Percentiles rank a stretch among this genome's conserved stretches.
phyloP scores from a whole-genome alignment of 768 basidiomycete genomes.

The Kwoniella heveanensis region DNA sequence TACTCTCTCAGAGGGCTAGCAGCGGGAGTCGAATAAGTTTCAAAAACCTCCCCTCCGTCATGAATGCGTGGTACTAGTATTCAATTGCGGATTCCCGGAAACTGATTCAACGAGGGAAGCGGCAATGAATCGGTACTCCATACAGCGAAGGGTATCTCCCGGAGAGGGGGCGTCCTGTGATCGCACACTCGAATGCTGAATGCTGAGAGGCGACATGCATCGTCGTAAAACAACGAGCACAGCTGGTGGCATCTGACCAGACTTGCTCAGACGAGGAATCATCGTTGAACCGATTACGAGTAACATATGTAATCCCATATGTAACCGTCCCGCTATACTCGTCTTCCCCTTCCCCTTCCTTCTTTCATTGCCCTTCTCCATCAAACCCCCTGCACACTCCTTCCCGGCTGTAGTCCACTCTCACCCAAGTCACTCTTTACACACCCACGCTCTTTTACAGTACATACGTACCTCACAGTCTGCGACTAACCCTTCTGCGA shows the following conservation, averaged over 20 bases:
- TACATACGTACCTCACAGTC: neutral
- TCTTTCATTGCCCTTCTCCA: neutral
- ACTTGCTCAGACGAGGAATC: too few relatives aligned
- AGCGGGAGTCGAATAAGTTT: neutral
- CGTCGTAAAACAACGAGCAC: too few relatives aligned
- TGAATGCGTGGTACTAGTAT: neutral
- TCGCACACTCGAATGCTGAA: too few relatives aligned
- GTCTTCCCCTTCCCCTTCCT: too few relatives aligned
- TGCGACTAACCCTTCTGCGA: neutral
- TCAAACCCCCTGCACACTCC: neutral
- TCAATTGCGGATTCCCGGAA: neutral
- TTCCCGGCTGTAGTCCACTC: neutral
- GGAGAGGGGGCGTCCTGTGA: too few relatives aligned
- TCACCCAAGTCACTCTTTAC: slow-evolving; percentile 17
- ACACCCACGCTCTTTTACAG: slow-evolving; percentile 8
- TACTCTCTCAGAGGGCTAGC: too few relatives aligned
- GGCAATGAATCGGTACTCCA: too few relatives aligned
- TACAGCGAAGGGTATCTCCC: too few relatives aligned
- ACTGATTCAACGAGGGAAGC: neutral
- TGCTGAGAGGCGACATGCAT: too few relatives aligned
- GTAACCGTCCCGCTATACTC: neutral
- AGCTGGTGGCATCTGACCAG: too few relatives aligned
- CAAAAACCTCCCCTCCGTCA: neutral
- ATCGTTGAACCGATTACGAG: neutral
- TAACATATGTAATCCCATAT: neutral